Base-by-base conservation (phyloP, 345 rosid genomes). In the Chamaenerion angustifolium region DNA sequence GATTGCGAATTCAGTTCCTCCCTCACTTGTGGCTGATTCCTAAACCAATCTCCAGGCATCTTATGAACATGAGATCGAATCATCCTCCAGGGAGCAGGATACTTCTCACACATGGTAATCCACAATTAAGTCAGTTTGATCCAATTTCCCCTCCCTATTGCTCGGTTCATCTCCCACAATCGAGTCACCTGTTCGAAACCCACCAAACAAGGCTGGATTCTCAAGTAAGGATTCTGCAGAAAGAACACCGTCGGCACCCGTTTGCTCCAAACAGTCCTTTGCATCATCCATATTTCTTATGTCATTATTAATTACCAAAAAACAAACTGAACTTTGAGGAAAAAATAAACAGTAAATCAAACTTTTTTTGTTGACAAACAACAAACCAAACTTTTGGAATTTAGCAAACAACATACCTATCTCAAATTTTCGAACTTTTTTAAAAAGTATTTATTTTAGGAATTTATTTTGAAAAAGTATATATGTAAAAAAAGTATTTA, bases 61-160 rank as follows among this genome's bases (percentile, higher is more conserved):
- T 87, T 84, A 69, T 92, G 88, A 17, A 85, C 83, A 35, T 87
- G 98, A 40, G 96, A 62, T 5, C 93, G 85, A 45, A 92, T 80
- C 76, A 92, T 92, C 60, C 95, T 81, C 96, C 96, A 82, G 0
- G 96, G 90, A 23, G 87, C 96, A 12, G 94, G 86, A 64, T 87
- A 82, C 42, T 49, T 69, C 72, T 92, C 98, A 60, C 98, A 87
- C 42, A 87, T 71, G 67, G 68, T 92, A 87, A 71, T 87, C 88
- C 42, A 84, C 73, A 12, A 73, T 54, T 7, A 87, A 67, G 54
- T 82, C 83, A 42, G 81, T 83, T 63, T 82, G 98, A 56, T 92
- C 90, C 18, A 92, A 68, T 27, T 72, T 68, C 54, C 88, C 94
- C 49, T 71, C 82, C 55, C 55, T 54, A 53, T 37, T 49, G 51